phyloP scores from a whole-genome alignment of 768 basidiomycete species.

The Tricholoma sp. region DNA sequence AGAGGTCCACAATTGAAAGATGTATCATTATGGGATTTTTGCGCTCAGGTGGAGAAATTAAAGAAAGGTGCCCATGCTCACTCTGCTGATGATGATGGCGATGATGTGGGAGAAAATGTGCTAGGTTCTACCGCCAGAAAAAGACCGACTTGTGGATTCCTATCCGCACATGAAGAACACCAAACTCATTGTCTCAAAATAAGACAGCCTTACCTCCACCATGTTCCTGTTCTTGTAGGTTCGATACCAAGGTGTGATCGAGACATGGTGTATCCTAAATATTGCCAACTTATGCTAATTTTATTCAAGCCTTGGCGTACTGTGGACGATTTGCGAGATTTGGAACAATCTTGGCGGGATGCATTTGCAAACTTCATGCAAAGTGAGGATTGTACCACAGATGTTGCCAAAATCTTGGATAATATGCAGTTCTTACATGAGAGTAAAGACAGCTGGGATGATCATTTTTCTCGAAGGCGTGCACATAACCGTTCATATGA shows the following conservation, averaged over 20 bases:
- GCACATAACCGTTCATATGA: constrained; percentile 27
- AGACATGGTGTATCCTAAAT: constrained; percentile 10
- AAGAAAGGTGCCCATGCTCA: no score
- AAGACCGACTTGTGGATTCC: background rate
- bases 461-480: background rate
- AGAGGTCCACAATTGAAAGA: background rate
- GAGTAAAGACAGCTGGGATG: constrained; percentile 22
- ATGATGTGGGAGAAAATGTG: no score
- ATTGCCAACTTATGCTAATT: constrained; percentile 34
- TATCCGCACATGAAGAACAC: constrained; percentile 16
- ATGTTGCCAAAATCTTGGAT: constrained; percentile 11
- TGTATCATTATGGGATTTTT: background rate
- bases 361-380: no score
- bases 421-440: constrained; percentile 41
- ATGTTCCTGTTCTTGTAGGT: constrained; percentile 33
- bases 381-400: no score
- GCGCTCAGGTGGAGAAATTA: background rate
- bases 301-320: constrained; percentile 26
- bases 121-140: background rate
- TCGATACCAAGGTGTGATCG: constrained; percentile 28
- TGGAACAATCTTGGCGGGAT: no score
- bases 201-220: background rate
- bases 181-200: constrained; percentile 16
- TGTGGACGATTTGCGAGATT: no score
- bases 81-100: no score